phyloP scores from a whole-genome alignment of 2,329 filamentous ascomycete species.

The Biscogniauxia marginata region DNA sequence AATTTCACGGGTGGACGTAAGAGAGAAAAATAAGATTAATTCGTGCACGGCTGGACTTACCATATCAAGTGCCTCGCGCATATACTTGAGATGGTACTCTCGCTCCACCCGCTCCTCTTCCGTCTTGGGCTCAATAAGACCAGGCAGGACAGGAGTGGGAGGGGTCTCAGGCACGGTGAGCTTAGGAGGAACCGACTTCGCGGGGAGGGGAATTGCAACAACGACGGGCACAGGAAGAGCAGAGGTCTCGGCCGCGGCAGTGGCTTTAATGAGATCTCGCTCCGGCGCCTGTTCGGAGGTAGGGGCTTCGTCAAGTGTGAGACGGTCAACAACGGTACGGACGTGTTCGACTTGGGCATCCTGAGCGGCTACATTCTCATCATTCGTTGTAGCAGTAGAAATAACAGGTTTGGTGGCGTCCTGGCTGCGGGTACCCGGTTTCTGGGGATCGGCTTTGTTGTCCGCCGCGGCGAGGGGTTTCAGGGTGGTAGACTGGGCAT shows the following conservation, averaged over 20 bases:
- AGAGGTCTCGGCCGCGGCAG: constrained; percentile 20
- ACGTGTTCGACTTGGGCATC: constrained; percentile 16
- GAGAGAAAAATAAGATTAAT: constrained; percentile 1
- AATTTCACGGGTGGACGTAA: background rate
- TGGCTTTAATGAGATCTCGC: constrained; percentile 15
- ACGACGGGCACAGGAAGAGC: constrained; percentile 26
- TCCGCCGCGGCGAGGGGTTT: constrained; percentile 20
- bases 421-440: constrained; percentile 32
- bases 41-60: constrained; percentile 44
- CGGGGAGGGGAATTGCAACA: constrained; percentile 22
- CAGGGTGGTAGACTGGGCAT: constrained; percentile 13
- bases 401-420: constrained; percentile 15
- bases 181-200: constrained; percentile 14
- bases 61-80: constrained; percentile 85
- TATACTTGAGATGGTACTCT: constrained; percentile 60
- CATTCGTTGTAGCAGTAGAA: constrained; percentile 10
- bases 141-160: constrained; percentile 26
- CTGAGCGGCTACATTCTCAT: constrained; percentile 8
- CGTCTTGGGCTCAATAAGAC: constrained; percentile 33
- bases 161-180: constrained; percentile 16
- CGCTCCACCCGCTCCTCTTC: constrained; percentile 39
- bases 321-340: constrained; percentile 18
- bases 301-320: constrained; percentile 24
- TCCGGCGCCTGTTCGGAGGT: constrained; percentile 6
- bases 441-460: constrained; percentile 22